Evolutionary conservation across 1,284 basidiomycete genomes (phyloP), one percentile per base, ranked within the genome.

Genomic region (Rhodotorula sp.): DNA sequence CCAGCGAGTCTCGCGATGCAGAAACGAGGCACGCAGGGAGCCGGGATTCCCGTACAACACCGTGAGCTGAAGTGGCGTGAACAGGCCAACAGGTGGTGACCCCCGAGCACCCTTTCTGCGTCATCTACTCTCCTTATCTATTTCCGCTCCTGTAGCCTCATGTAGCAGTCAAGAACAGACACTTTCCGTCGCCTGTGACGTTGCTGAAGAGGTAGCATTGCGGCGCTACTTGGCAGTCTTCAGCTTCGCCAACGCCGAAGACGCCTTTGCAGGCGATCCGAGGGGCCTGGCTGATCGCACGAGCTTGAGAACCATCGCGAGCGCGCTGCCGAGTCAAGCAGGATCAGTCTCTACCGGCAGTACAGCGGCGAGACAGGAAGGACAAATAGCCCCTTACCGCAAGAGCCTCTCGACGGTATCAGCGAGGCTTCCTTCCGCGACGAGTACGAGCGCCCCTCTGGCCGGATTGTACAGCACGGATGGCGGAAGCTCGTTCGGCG

Each of bases 401-500:
- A 71, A 24, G 8, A 71, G 37, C 18, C 51, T 48, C 63, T 67
- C 70, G 15, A 68, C 55, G 0, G 62, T 7, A 12, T 45, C 37
- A 0, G 54, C 60, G 22, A 65, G 30, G 4, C 55, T 64, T 3
- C 60, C 66, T 12, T 68, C 66, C 6, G 30, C 46, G 29, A 55
- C 37, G 12, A 71, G 51, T 6, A 68, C 63, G 45, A 71, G 37
- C 14, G 53, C 49, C 17, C 66, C 56, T 2, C 51, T 59, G 33
- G 58, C 22, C 0, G 60, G 60, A 37, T 68, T 66, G 51, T 55
- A 66, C 24, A 60, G 61, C 0, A 71, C 60, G 55, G 46, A 42
- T 0, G 37, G 56, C 7, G 70, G 70, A 0, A 68, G 59, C 2
- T n/a, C 20, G 33, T 20, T 6, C 18, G 48, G 62, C 1, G 59